Evolutionary conservation across 306 rosid species (phyloP).

Genomic region (Ormosia semicastrata): DNA sequence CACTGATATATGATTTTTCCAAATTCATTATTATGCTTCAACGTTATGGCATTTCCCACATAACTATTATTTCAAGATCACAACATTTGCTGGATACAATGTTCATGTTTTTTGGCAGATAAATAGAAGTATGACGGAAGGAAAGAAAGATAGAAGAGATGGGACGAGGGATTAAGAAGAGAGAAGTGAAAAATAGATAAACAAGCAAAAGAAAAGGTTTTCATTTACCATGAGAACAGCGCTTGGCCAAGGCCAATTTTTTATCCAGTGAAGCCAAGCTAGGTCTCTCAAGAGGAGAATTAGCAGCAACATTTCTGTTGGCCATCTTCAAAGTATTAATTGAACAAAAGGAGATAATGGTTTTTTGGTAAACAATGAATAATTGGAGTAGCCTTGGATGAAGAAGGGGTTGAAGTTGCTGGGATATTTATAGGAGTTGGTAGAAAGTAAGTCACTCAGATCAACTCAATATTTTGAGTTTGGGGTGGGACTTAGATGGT

Average conservation of each 20-base stretch:
- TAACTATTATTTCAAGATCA: neutral
- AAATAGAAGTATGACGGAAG: neutral
- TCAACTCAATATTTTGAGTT: neutral
- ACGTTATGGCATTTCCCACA: neutral
- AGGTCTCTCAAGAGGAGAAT: constrained; percentile 45
- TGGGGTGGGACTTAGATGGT: constrained; percentile 31
- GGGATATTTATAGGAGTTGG: constrained; percentile 34
- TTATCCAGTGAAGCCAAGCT: constrained; percentile 52
- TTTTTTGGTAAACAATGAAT: neutral
- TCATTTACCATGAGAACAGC: constrained; percentile 57
- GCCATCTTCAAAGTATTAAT: constrained; percentile 36
- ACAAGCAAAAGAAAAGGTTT: neutral
- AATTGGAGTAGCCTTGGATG: constrained; percentile 18
- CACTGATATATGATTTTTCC: neutral
- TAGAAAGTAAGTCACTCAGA: neutral
- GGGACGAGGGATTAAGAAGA: neutral
- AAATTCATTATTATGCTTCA: neutral
- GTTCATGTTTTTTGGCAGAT: neutral
- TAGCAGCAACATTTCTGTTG: constrained; percentile 47
- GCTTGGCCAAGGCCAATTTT: constrained; percentile 63
- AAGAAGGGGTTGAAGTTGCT: neutral
- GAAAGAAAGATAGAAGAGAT: neutral
- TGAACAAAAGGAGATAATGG: neutral
- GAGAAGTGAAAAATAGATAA: neutral
- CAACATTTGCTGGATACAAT: neutral